phyloP scores from a whole-genome alignment of 2,329 filamentous ascomycete genomes.

The Celoporthe dispersa region DNA sequence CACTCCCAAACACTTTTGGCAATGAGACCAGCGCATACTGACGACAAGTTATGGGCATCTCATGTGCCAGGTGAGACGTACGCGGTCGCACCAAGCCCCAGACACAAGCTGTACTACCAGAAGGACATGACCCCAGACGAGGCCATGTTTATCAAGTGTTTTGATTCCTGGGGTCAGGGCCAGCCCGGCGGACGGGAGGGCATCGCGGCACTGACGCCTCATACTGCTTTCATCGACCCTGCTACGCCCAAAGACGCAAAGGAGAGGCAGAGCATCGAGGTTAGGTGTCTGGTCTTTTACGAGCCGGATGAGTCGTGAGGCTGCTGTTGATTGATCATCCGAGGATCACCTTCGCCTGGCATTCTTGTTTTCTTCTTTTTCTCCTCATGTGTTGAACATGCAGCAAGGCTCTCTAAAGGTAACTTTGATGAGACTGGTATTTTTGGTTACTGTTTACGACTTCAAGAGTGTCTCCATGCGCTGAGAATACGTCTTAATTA shows the following conservation, averaged over 20 bases:
- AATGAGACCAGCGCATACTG: neutral
- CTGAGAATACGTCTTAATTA: too few relatives aligned
- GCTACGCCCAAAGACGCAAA: slow-evolving; percentile 52
- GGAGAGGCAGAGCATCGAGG: slow-evolving; percentile 65
- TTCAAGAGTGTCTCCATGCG: too few relatives aligned
- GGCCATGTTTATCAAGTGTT: slow-evolving; percentile 56
- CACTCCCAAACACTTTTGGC: neutral
- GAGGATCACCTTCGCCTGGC: too few relatives aligned
- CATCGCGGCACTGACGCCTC: slow-evolving; percentile 52
- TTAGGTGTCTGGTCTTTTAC: slow-evolving; percentile 66
- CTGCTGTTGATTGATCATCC: neutral
- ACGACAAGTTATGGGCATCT: neutral
- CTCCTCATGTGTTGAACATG: too few relatives aligned
- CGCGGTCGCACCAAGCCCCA: slow-evolving; percentile 58
- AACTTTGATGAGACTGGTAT: too few relatives aligned
- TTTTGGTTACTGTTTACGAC: too few relatives aligned
- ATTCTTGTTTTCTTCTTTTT: too few relatives aligned
- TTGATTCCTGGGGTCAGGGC: slow-evolving; percentile 51
- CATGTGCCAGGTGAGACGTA: slow-evolving; percentile 61
- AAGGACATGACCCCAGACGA: slow-evolving; percentile 68
- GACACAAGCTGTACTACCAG: slow-evolving; percentile 66
- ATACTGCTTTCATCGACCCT: slow-evolving; percentile 61
- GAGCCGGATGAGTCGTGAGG: slow-evolving; percentile 37
- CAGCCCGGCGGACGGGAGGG: slow-evolving; percentile 43
- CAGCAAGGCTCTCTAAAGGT: too few relatives aligned